Evolutionary conservation across 1,284 basidiomycete species (phyloP), one percentile per base, ranked within the genome.

Genomic region (Ustilago vetiveriae): DNA sequence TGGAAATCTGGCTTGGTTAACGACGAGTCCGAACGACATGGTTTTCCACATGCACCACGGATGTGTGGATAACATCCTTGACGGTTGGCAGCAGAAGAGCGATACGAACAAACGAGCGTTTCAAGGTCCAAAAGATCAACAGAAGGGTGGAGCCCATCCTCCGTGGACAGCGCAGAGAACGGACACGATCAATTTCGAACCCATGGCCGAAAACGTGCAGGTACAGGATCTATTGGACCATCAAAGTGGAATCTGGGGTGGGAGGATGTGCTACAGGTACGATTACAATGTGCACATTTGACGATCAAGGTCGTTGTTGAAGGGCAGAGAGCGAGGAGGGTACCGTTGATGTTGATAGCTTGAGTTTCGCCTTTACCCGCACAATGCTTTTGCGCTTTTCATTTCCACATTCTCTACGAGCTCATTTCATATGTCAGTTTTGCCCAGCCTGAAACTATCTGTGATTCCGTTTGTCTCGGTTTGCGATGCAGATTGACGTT

Each of bases 201-300:
- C 67, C 6, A 6, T 70, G 21, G 59, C 59, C 3, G 43, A 39
- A 6, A 63, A 48, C 19, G 55, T 63, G n/a, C 37, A 11, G 38
- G 66, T 45, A 6, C 5, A 35, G 32, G 67, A 65, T 11, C 30
- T 64, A 37, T 24, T 70, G 41, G 56, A 70, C 38, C 42, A n/a
- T 9, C 17, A 44, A 17, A 58, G 56, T 13, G 66, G 59, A 0
- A 40, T 33, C 7, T 57, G 59, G 59, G 39, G 46, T 11, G 66
- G 59, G 0, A 50, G 45, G 24, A 58, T 69, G 59, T 69, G 66
- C 24, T 69, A 63, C 33, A 22, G 29, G 30, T 69, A 69, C 44
- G 54, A 62, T 39, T 58, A 51, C 37, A 14, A 30, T 21, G 3
- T 65, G 9, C n/a, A 40, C 1, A 45, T 65, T 37, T 49, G 37